Evolutionary conservation across 1,284 basidiomycete genomes (phyloP), one percentile per base, ranked within the genome.

Genomic region (Meira miltonrushii): DNA sequence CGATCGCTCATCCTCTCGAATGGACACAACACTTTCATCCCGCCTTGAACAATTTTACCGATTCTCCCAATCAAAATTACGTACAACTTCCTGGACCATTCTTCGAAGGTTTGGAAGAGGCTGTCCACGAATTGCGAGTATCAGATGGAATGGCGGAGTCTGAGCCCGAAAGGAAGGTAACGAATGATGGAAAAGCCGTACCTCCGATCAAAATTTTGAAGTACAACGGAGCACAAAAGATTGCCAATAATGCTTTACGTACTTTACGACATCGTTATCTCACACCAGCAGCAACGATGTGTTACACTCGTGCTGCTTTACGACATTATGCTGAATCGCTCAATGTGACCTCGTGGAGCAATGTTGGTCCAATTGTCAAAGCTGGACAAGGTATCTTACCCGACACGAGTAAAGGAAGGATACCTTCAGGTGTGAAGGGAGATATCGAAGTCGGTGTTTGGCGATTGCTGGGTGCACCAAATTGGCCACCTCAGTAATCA

Each of bases 11-110:
- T 39, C 58, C 50, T 19, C 48, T 69, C 40, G 61, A 71, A 53
- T 72, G 70, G 70, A 71, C 68, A 21, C 70, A 72, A 51, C 70
- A 72, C 33, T 72, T 72, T 55, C 70, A 72, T 33, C 64, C 70
- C 2, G 70, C 70, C 2, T 60, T 72, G 19, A 25, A 48, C 25
- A 13, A n/a, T 5, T 17, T 13, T 15, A 13, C 39, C 38, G 33
- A 25, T 15, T 55, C 54, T n/a, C 19, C 44, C 0, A 37, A 55
- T 33, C 69, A 70, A 47, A 71, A 71, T 53, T 61, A 50, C 55
- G 54, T 71, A 49, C 48, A 66, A 40, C 55, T 71, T 0, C 39
- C 54, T 2, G 69, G 68, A 0, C 65, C 61, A 0, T 54, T 57
- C n/a, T 71, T 71, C 41, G 21, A 37, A 2, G 66, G 60, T 1